Percentiles rank a stretch among this genome's conserved stretches.
Evolutionary conservation across 805 yeast species (phyloP).

Genomic region (Saturnispora halmiae): DNA sequence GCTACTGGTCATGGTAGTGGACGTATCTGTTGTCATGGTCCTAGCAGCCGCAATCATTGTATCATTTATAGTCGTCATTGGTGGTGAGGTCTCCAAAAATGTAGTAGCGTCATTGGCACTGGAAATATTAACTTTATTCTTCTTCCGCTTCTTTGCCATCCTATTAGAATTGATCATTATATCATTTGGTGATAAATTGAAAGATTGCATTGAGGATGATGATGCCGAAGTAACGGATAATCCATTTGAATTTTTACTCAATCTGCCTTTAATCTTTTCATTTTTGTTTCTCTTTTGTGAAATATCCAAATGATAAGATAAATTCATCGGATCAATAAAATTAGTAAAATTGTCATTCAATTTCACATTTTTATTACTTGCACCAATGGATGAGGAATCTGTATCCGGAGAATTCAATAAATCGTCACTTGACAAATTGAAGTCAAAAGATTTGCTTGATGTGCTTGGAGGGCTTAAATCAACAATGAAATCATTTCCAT

Average conservation of each 20-base stretch:
- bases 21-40: not conserved
- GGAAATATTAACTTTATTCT: not conserved
- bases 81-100: not conserved
- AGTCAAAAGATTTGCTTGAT: not conserved
- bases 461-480: slow-evolving; percentile 1
- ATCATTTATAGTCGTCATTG: not conserved
- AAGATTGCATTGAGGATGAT: not conserved
- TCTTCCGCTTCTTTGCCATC: slow-evolving; percentile 3
- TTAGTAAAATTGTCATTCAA: slow-evolving; percentile 1
- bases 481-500: not conserved
- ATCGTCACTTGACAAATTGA: not conserved
- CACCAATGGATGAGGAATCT: slow-evolving; percentile 8
- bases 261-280: slow-evolving; percentile 4
- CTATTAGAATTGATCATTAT: slow-evolving; percentile 6
- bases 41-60: too few species aligned
- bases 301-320: slow-evolving; percentile 26
- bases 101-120: not conserved
- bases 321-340: slow-evolving; percentile 25
- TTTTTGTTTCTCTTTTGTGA: slow-evolving; percentile 21
- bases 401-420: slow-evolving; percentile 8
- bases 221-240: not conserved
- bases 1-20: not conserved
- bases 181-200: slow-evolving; percentile 7
- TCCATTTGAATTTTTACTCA: slow-evolving; percentile 3
- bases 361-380: slow-evolving; percentile 6